These are phyloP conservation scores for Daldinia sp. DNA, from an alignment of 2,329 filamentous ascomycete species.

Conservation along the genomic window DNA sequence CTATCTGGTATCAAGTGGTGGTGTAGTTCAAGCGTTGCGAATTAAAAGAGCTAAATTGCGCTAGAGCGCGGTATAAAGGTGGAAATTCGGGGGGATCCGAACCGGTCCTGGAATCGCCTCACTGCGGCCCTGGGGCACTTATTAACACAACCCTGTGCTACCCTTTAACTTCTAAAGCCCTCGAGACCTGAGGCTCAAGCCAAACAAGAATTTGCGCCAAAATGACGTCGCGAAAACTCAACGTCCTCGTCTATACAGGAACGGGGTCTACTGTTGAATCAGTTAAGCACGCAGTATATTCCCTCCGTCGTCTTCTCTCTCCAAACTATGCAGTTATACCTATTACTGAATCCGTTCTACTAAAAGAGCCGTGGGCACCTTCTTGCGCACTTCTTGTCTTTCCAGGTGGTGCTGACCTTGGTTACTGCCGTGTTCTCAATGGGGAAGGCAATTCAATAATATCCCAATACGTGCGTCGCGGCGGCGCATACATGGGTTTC, in stretches of 20 bases:
- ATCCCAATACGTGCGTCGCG: slow-evolving; percentile 83
- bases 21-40: slow-evolving; percentile 22
- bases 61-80: slow-evolving; percentile 35
- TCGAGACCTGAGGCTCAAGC: not conserved
- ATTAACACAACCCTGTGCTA: slow-evolving; percentile 15
- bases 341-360: slow-evolving; percentile 79
- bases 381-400: slow-evolving; percentile 92
- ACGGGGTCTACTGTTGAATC: slow-evolving; percentile 88
- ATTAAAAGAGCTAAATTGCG: slow-evolving; percentile 28
- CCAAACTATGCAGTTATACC: slow-evolving; percentile 94
- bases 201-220: not conserved
- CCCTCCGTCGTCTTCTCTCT: slow-evolving; percentile 85
- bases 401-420: slow-evolving; percentile 92
- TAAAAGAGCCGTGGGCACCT: slow-evolving; percentile 91
- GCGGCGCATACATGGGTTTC: slow-evolving; percentile 88
- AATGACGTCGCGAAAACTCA: slow-evolving; percentile 80
- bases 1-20: slow-evolving; percentile 19
- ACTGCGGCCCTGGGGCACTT: slow-evolving; percentile 12
- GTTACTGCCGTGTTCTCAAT: slow-evolving; percentile 89
- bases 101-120: slow-evolving; percentile 28
- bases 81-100: slow-evolving; percentile 31
- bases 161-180: not conserved
- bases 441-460: slow-evolving; percentile 89
- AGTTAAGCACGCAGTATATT: slow-evolving; percentile 88
- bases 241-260: slow-evolving; percentile 95